A percentile compares a stretch with the other conserved stretches of the same genome.
Evolutionary conservation across 345 rosid species (phyloP).

Genomic region (Garcia nutans): DNA sequence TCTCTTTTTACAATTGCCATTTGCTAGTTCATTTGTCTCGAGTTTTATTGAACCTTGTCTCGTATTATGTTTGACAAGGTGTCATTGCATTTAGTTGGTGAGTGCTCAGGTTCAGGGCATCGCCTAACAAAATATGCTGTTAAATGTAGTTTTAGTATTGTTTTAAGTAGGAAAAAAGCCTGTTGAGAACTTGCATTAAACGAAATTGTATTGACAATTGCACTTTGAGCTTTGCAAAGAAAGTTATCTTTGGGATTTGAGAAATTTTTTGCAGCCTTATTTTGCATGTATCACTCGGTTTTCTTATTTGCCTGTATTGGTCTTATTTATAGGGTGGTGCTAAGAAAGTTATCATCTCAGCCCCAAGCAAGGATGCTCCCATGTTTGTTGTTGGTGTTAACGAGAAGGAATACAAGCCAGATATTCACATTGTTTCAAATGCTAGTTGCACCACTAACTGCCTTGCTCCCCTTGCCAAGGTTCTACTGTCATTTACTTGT

Average conservation of each 20-base stretch:
- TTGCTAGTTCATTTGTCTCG: background rate
- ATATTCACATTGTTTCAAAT: conserved; percentile 29
- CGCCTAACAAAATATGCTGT: background rate
- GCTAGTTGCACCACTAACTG: conserved; percentile 39
- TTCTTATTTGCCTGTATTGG: background rate
- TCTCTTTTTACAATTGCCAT: background rate
- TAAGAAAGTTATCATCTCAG: conserved; percentile 35
- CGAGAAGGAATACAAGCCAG: conserved; percentile 33
- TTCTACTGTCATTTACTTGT: background rate
- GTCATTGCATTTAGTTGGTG: background rate
- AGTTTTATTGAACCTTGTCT: background rate
- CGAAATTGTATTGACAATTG: background rate
- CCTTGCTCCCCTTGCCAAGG: conserved; percentile 39
- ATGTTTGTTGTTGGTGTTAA: conserved; percentile 37
- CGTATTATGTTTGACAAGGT: background rate
- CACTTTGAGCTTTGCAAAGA: too few relatives aligned
- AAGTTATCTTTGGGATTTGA: too few relatives aligned
- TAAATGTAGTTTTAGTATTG: background rate
- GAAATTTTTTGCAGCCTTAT: too few relatives aligned
- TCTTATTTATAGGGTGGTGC: conserved; percentile 30
- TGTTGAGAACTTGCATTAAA: background rate
- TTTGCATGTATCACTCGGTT: background rate
- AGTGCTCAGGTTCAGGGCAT: background rate
- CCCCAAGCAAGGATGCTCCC: conserved; percentile 36
- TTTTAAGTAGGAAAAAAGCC: background rate